Percentiles rank a stretch among this genome's conserved stretches.
phyloP scores from a whole-genome alignment of 78 protist species.

The Anaeramoeba ignava region DNA sequence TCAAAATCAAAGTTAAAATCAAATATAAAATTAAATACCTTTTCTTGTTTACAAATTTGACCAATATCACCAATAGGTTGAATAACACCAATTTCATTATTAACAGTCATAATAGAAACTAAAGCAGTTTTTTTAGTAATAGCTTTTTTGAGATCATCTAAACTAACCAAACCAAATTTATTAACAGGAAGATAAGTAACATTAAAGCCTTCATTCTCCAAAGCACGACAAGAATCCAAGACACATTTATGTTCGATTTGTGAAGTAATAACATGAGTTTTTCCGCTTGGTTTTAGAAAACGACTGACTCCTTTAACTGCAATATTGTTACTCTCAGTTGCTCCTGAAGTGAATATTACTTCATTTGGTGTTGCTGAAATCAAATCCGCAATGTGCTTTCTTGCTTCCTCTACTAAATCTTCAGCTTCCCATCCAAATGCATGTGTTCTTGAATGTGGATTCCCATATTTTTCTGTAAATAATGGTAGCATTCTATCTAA shows the following conservation, averaged over 20 bases:
- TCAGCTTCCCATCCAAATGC: slow-evolving; percentile 88
- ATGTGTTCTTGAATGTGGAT: slow-evolving; percentile 93
- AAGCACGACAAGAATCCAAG: slow-evolving; percentile 81
- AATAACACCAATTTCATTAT: slow-evolving; percentile 94
- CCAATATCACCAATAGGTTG: slow-evolving; percentile 89
- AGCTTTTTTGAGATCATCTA: slow-evolving; percentile 29
- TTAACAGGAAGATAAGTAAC: slow-evolving; percentile 63
- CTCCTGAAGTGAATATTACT: slow-evolving; percentile 89
- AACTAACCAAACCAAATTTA: slow-evolving; percentile 48
- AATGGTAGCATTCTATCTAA: slow-evolving; percentile 91
- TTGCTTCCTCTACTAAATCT: slow-evolving; percentile 72
- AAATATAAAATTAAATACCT: no score
- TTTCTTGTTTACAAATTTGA: slow-evolving; percentile 47
- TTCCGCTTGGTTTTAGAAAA: slow-evolving; percentile 60
- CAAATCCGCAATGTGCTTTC: slow-evolving; percentile 55
- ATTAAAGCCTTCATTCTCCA: slow-evolving; percentile 77
- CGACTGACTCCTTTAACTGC: slow-evolving; percentile 88
- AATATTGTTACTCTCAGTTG: slow-evolving; percentile 93
- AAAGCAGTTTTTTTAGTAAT: slow-evolving; percentile 58
- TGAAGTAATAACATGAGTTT: slow-evolving; percentile 77
- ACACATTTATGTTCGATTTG: slow-evolving; percentile 92
- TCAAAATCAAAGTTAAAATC: no score
- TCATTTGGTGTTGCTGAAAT: slow-evolving; percentile 79
- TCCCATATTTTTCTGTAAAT: slow-evolving; percentile 72
- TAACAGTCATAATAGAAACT: slow-evolving; percentile 88